Evolutionary conservation across 768 basidiomycete species (phyloP).

Genomic region (Porpolomopsis calyptriformis): DNA sequence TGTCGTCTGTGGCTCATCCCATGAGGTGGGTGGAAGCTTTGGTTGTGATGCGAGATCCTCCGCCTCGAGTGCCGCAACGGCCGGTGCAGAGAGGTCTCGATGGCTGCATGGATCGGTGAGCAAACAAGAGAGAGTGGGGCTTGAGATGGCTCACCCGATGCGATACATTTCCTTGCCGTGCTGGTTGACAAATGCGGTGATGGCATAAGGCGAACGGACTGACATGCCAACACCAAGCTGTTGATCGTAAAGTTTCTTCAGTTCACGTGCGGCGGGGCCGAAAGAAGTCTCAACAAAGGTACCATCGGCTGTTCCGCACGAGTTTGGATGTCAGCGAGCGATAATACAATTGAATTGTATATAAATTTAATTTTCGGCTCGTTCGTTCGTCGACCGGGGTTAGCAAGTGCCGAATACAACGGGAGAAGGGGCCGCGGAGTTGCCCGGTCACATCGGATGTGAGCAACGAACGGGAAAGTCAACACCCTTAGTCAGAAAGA

Average conservation of each 20-base stretch:
- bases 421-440: background rate
- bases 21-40: slow-evolving; percentile 11
- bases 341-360: background rate
- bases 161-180: slow-evolving; percentile 71
- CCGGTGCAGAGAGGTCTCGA: slow-evolving; percentile 54
- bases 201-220: slow-evolving; percentile 67
- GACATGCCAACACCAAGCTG: slow-evolving; percentile 53
- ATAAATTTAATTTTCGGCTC: background rate
- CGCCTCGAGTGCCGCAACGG: slow-evolving; percentile 29
- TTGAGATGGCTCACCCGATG: slow-evolving; percentile 47
- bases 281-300: slow-evolving; percentile 75
- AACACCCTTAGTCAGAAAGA: background rate
- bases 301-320: slow-evolving; percentile 44
- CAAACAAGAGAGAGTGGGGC: background rate
- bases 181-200: slow-evolving; percentile 75
- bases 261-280: slow-evolving; percentile 60
- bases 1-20: background rate
- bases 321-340: background rate
- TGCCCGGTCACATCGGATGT: too few relatives aligned
- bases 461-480: background rate
- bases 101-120: slow-evolving; percentile 28
- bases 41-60: slow-evolving; percentile 34
- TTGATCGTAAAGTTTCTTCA: slow-evolving; percentile 69
- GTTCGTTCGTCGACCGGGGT: background rate
- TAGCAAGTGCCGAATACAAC: background rate